A percentile compares a stretch with the other conserved stretches of the same genome.
Conservation (phyloP, 306 rosid species). For the Purshia tridentata region DNA sequence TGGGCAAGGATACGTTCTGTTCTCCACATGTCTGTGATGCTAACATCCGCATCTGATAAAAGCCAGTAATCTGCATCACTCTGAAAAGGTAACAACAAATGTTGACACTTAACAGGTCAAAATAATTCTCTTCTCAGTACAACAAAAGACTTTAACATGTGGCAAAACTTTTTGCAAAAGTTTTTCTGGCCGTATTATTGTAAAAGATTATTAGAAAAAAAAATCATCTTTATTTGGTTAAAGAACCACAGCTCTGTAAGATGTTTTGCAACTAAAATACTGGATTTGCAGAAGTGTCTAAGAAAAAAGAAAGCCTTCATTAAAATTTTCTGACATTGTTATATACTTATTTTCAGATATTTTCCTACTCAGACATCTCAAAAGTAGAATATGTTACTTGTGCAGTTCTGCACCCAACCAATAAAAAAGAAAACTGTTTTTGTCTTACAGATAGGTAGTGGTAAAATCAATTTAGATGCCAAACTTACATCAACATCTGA, state of each 20-base stretch:
- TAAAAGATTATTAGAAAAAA: background rate
- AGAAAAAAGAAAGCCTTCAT: background rate
- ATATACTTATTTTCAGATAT: background rate
- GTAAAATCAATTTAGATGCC: slow-evolving; percentile 8
- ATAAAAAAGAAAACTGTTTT: background rate
- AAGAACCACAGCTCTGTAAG: slow-evolving; percentile 1
- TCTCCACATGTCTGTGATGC: slow-evolving; percentile 96
- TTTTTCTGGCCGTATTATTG: background rate
- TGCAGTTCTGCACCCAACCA: background rate
- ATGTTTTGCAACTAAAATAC: background rate
- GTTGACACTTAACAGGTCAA: background rate
- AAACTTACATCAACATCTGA: slow-evolving; percentile 88
- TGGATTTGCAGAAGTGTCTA: background rate
- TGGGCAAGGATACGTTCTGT: slow-evolving; percentile 65
- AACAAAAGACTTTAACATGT: background rate
- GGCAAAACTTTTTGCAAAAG: background rate
- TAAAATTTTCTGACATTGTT: background rate
- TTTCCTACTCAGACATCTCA: background rate
- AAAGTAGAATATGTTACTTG: slow-evolving; percentile 12
- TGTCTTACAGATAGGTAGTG: slow-evolving; percentile 15
- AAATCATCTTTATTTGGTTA: background rate
- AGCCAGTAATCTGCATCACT: slow-evolving; percentile 97
- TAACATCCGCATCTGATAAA: slow-evolving; percentile 76
- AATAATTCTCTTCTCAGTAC: background rate
- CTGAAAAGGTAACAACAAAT: slow-evolving; percentile 40